A percentile compares a stretch with the other conserved stretches of the same genome.
phyloP scores from a whole-genome alignment of 352 stramenopile species.

The Phytophthora idaei region DNA sequence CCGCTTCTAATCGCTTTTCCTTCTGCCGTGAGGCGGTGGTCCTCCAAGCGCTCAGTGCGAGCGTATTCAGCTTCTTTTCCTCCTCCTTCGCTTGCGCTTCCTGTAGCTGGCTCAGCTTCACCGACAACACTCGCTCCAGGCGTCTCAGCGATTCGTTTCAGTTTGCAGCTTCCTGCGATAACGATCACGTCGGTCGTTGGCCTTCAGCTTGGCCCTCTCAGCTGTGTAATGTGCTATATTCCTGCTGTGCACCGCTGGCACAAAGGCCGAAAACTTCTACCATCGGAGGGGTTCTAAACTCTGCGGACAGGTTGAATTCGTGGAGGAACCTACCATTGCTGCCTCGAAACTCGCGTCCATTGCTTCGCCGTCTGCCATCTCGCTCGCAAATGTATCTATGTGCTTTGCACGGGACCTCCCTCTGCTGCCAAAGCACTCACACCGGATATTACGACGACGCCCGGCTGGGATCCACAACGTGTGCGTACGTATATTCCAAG shows the following conservation, averaged over 20 bases:
- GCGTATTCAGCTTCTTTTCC: conserved; percentile 8
- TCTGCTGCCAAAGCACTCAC: neutral
- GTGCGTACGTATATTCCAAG: too few relatives aligned
- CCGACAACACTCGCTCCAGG: conserved; percentile 21
- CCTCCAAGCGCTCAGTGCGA: conserved; percentile 20
- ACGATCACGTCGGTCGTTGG: conserved; percentile 11
- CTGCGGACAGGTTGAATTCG: conserved; percentile 7
- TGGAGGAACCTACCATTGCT: conserved; percentile 15
- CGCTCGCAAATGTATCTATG: neutral
- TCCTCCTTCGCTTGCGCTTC: conserved; percentile 6
- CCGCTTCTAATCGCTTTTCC: conserved; percentile 23
- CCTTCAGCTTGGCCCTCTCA: conserved; percentile 7
- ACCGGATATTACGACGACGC: conserved; percentile 7
- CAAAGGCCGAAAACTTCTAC: neutral
- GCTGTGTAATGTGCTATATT: neutral
- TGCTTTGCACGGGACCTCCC: neutral
- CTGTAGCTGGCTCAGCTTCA: neutral
- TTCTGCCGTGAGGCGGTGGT: conserved; percentile 24
- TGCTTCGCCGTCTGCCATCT: conserved; percentile 13
- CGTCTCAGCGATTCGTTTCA: conserved; percentile 20
- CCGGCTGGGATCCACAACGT: too few relatives aligned
- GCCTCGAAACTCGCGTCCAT: conserved; percentile 12
- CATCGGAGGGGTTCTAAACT: neutral
- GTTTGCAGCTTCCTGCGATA: conserved; percentile 21
- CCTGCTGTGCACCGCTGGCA: neutral